Percentiles rank a stretch among this genome's conserved stretches.
phyloP scores from a whole-genome alignment of 345 rosid species.

The Pistacia integerrima region DNA sequence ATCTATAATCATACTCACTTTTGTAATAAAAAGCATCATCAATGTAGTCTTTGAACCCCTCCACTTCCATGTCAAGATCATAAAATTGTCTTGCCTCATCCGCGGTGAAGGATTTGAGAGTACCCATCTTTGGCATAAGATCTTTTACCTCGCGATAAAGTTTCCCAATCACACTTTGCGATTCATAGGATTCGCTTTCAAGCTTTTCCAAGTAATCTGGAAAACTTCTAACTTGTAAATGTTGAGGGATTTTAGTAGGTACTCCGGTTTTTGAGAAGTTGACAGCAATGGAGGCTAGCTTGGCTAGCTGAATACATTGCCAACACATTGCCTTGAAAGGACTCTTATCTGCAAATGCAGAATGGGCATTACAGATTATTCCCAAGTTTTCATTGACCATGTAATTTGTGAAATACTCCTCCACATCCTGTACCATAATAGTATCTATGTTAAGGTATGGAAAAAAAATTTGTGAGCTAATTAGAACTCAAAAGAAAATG shows the following conservation, averaged over 20 bases:
- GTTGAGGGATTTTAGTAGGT: constrained; percentile 45
- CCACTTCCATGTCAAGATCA: constrained; percentile 56
- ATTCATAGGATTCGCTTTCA: constrained; percentile 47
- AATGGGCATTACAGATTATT: constrained; percentile 49
- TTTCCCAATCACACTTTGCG: constrained; percentile 44
- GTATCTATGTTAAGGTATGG: neutral
- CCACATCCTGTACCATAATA: constrained; percentile 43
- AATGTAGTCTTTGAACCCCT: constrained; percentile 40
- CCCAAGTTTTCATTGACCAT: constrained; percentile 55
- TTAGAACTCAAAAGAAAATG: too few species aligned
- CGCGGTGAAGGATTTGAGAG: constrained; percentile 35
- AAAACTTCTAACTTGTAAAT: constrained; percentile 40
- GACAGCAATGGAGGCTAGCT: constrained; percentile 45
- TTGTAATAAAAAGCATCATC: constrained; percentile 38
- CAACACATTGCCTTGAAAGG: constrained; percentile 39
- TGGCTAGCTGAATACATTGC: constrained; percentile 47
- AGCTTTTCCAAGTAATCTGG: constrained; percentile 72
- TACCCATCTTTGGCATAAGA: constrained; percentile 24
- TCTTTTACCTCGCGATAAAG: constrained; percentile 55
- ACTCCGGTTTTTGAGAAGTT: constrained; percentile 67
- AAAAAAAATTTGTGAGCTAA: too few species aligned
- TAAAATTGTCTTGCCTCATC: constrained; percentile 38
- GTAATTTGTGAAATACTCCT: constrained; percentile 49
- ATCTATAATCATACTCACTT: constrained; percentile 37
- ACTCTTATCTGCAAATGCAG: constrained; percentile 42